phyloP scores from a whole-genome alignment of 768 basidiomycete genomes.

The Porphyrellus cyaneotinctus region DNA sequence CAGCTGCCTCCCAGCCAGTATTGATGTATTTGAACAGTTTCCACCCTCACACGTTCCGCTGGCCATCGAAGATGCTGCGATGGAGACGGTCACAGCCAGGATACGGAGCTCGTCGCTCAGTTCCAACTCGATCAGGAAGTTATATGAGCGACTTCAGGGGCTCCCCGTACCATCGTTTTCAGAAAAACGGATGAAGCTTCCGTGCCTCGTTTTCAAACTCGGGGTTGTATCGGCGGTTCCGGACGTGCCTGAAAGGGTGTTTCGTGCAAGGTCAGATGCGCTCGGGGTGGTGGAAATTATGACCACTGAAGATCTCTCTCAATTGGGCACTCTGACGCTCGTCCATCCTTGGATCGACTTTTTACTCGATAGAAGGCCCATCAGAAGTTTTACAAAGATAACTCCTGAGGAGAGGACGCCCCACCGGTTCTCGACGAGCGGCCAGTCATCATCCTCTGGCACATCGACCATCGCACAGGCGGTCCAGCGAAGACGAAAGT shows the following conservation, averaged over 20 bases:
- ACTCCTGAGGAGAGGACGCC: background rate
- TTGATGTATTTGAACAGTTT: background rate
- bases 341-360: too few relatives aligned
- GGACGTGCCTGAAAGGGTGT: background rate
- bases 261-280: background rate
- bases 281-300: slow-evolving; percentile 9
- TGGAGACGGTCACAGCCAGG: background rate
- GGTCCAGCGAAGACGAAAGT: background rate
- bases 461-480: background rate
- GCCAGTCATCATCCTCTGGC: background rate
- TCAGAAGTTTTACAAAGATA: background rate
- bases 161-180: slow-evolving; percentile 2
- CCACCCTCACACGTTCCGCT: background rate
- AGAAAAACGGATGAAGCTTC: slow-evolving; percentile 3
- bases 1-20: slow-evolving; percentile 5
- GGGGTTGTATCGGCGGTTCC: background rate
- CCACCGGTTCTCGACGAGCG: background rate
- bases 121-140: background rate
- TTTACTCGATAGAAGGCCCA: slow-evolving; percentile 1
- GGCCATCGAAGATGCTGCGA: background rate
- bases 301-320: slow-evolving; percentile 6
- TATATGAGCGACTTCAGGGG: background rate
- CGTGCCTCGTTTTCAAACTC: slow-evolving; percentile 9
- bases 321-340: background rate
- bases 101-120: background rate